These are phyloP conservation scores for Furcasterigmium sp. DNA, from an alignment of 2,329 filamentous ascomycete genomes.

Conservation along the genomic window DNA sequence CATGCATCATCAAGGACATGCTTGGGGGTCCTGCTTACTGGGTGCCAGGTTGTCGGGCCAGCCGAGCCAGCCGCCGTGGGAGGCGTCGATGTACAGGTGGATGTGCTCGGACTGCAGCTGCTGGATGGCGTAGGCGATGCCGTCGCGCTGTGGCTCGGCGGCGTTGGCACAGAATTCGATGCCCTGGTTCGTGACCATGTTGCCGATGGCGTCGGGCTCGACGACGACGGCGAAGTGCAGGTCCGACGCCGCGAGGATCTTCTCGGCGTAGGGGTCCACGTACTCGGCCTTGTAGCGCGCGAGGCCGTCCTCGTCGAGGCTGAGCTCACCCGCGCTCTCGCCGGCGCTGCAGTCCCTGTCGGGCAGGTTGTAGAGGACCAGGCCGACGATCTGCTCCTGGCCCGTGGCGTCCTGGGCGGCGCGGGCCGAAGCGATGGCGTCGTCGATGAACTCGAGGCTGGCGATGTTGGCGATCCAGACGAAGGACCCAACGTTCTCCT, in stretches of 20 bases:
- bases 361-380: constrained; percentile 39
- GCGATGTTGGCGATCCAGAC: constrained; percentile 34
- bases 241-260: constrained; percentile 29
- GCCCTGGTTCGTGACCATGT: constrained; percentile 32
- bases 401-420: constrained; percentile 23
- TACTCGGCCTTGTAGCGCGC: constrained; percentile 33
- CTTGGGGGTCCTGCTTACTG: no score
- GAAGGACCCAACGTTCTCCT: constrained; percentile 32
- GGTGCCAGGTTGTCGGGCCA: constrained; percentile 32
- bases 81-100: constrained; percentile 35
- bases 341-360: constrained; percentile 39
- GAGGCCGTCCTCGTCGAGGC: constrained; percentile 27
- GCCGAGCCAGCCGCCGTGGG: constrained; percentile 37
- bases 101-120: constrained; percentile 31
- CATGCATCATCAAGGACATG: no score
- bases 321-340: constrained; percentile 34
- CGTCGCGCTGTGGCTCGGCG: constrained; percentile 30
- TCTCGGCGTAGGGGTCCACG: constrained; percentile 30
- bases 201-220: constrained; percentile 38
- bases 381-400: constrained; percentile 32
- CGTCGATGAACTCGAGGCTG: constrained; percentile 29
- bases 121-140: constrained; percentile 34
- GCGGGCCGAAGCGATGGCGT: constrained; percentile 31
- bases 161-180: constrained; percentile 31
- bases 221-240: constrained; percentile 36